phyloP scores from a whole-genome alignment of 257 asterid species.

The Solanum medicagineum region DNA sequence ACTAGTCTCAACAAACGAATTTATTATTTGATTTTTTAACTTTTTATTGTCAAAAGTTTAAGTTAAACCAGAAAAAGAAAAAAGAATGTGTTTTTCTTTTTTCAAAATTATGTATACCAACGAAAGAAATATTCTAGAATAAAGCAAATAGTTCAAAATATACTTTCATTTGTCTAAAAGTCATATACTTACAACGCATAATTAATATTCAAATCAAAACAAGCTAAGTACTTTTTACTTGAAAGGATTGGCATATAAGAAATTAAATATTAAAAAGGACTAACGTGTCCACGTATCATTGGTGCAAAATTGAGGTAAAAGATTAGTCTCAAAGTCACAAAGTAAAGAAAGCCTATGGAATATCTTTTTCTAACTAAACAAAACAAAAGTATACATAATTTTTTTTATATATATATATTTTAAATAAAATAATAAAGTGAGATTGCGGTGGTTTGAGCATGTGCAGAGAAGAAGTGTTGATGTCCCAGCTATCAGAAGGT shows the following conservation, averaged over 20 bases:
- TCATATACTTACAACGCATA: not conserved
- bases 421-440: no score
- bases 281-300: not conserved
- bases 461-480: no score
- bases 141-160: not conserved
- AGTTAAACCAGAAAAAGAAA: not conserved
- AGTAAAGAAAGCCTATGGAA: not conserved
- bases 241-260: not conserved
- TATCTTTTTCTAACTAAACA: not conserved
- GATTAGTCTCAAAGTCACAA: not conserved
- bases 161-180: not conserved
- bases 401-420: no score
- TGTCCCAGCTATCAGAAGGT: no score
- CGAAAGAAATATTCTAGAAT: not conserved
- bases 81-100: not conserved
- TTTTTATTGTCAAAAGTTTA: not conserved
- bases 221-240: not conserved
- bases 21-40: not conserved
- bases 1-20: not conserved
- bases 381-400: no score
- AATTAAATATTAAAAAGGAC: not conserved
- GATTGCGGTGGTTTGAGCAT: rapidly evolving
- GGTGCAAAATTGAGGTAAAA: not conserved
- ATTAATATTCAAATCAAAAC: not conserved
- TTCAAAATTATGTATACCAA: not conserved